These are phyloP conservation scores for Aspergillus leporis DNA, from an alignment of 495 filamentous ascomycete species.

Conservation along the genomic window DNA sequence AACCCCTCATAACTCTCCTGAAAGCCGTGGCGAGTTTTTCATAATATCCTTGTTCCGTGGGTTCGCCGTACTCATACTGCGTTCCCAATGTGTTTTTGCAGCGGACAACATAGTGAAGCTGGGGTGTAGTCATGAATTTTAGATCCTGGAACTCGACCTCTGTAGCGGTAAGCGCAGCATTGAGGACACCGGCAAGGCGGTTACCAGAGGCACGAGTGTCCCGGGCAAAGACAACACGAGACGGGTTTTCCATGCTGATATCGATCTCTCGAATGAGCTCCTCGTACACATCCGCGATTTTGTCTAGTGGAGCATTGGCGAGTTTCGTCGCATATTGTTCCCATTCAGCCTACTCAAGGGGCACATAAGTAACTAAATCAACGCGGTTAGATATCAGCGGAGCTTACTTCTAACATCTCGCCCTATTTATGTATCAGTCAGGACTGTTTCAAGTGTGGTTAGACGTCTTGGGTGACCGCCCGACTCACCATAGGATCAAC, in stretches of 20 bases:
- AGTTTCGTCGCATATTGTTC: slow-evolving; percentile 83
- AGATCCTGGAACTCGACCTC: slow-evolving; percentile 74
- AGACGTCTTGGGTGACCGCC: neutral
- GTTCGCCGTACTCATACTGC: slow-evolving; percentile 78
- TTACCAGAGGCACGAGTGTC: slow-evolving; percentile 93
- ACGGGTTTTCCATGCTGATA: slow-evolving; percentile 67
- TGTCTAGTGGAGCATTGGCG: slow-evolving; percentile 76
- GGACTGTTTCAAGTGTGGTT: neutral
- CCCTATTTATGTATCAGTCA: slow-evolving; percentile 50
- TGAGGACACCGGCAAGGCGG: slow-evolving; percentile 73
- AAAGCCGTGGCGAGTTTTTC: slow-evolving; percentile 84
- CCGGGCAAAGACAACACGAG: slow-evolving; percentile 83
- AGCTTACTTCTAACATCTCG: slow-evolving; percentile 85
- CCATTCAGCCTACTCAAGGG: slow-evolving; percentile 65
- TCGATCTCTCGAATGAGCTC: slow-evolving; percentile 69
- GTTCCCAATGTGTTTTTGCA: slow-evolving; percentile 90
- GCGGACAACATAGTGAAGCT: slow-evolving; percentile 93
- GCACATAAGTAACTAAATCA: slow-evolving; percentile 10
- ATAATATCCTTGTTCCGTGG: slow-evolving; percentile 90
- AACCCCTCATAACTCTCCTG: slow-evolving; percentile 72
- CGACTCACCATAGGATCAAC: slow-evolving; percentile 83
- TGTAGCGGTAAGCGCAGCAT: slow-evolving; percentile 73
- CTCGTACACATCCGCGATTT: slow-evolving; percentile 73
- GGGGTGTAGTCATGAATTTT: slow-evolving; percentile 89
- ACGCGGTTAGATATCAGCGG: neutral